Conservation (phyloP, 805 yeast species). For the Wickerhamomyces kurtzmanii region DNA sequence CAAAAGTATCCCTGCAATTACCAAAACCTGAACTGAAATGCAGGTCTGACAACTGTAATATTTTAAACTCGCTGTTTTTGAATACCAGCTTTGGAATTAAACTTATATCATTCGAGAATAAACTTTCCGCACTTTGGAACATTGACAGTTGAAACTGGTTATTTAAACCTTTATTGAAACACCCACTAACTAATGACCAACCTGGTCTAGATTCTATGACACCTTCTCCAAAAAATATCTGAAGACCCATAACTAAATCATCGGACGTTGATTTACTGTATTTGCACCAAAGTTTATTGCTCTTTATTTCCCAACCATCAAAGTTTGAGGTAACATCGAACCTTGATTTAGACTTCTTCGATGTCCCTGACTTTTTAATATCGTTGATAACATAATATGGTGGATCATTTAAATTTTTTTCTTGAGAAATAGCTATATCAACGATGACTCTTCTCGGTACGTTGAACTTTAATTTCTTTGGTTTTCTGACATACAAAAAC, state of each 20-base stretch:
- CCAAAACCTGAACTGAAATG: conserved; percentile 56
- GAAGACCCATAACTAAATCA: conserved; percentile 34
- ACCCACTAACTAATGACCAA: conserved; percentile 33
- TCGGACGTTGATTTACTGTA: conserved; percentile 25
- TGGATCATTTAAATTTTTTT: conserved; percentile 19
- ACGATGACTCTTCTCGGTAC: conserved; percentile 22
- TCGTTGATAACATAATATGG: conserved; percentile 28
- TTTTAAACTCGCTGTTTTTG: conserved; percentile 38
- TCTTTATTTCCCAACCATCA: conserved; percentile 31
- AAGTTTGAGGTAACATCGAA: conserved; percentile 10
- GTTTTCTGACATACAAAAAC: conserved; percentile 17
- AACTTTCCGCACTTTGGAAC: conserved; percentile 3
- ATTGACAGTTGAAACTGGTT: conserved; percentile 2
- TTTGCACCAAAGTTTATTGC: conserved; percentile 50
- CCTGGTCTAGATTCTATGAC: conserved; percentile 50
- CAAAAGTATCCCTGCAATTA: conserved; percentile 40
- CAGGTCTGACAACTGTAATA: conserved; percentile 58
- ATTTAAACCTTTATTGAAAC: conserved; percentile 1
- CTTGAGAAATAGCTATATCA: conserved; percentile 33
- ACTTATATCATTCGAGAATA: not conserved
- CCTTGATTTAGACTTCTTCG: conserved; percentile 16
- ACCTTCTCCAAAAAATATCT: conserved; percentile 42
- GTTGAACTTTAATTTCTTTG: conserved; percentile 5
- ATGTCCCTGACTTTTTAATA: conserved; percentile 23
- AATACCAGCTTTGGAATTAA: conserved; percentile 10